A percentile compares a stretch with the other conserved stretches of the same genome.
Conservation (phyloP, 176 grass and related monocot genomes). For the Pontederia crassipes region DNA sequence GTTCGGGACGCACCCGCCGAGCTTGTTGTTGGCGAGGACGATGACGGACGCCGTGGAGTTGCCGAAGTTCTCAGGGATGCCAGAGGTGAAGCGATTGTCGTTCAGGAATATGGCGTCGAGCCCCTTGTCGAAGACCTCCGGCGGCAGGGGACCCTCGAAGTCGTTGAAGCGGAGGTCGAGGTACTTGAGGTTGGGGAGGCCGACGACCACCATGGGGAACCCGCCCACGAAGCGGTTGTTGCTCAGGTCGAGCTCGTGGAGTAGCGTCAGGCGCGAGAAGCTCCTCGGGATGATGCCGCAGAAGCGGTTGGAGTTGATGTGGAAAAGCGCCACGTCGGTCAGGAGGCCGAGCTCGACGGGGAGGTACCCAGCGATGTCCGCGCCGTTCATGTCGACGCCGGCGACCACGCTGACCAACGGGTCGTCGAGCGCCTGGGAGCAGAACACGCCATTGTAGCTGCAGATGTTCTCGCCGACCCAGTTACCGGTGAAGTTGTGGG, state of each 20-base stretch:
- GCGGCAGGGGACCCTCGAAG: background rate
- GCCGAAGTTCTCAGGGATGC: background rate
- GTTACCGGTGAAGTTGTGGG: background rate
- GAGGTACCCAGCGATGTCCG: no score
- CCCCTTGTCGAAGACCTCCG: background rate
- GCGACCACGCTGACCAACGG: conserved; percentile 24
- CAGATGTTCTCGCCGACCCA: background rate
- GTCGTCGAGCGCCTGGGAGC: conserved; percentile 3
- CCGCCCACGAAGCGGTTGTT: conserved; percentile 6
- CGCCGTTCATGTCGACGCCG: no score
- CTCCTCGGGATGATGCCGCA: conserved; percentile 49
- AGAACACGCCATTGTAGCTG: background rate
- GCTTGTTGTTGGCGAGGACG: conserved; percentile 10
- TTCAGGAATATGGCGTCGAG: conserved; percentile 7
- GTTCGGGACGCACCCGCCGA: background rate
- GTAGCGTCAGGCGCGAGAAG: background rate
- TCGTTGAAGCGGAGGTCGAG: conserved; percentile 4
- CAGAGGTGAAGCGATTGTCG: background rate
- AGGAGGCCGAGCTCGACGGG: no score
- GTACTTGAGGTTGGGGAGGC: background rate
- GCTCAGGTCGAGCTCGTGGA: conserved; percentile 1
- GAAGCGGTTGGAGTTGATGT: conserved; percentile 98
- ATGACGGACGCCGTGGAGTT: conserved; percentile 1
- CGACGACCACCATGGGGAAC: background rate
- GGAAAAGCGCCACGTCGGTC: conserved; percentile 11